A percentile compares a stretch with the other conserved stretches of the same genome.
Evolutionary conservation across 768 basidiomycete species (phyloP).

Genomic region (Suillus subalutaceus): DNA sequence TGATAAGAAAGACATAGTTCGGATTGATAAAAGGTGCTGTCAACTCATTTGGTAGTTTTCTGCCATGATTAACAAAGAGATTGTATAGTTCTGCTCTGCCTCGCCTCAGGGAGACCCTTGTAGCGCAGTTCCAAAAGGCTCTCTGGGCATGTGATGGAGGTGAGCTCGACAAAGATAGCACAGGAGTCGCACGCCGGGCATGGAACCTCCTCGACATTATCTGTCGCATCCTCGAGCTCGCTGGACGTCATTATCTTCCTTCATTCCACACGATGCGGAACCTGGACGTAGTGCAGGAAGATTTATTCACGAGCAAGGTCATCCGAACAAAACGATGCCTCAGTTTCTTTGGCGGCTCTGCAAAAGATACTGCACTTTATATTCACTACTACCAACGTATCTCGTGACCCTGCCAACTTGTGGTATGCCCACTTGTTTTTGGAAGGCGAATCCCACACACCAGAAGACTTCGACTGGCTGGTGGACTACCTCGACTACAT

Average conservation of each 20-base stretch:
- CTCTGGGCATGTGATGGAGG: too few species aligned
- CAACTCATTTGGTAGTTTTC: neutral
- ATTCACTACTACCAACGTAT: neutral
- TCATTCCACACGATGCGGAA: neutral
- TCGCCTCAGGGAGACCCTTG: neutral
- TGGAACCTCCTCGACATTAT: neutral
- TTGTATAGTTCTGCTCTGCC: neutral
- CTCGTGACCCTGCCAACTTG: neutral
- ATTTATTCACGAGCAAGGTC: neutral
- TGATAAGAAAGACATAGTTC: neutral
- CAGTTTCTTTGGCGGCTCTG: neutral
- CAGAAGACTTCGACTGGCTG: neutral
- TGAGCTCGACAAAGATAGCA: neutral
- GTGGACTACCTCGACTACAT: neutral
- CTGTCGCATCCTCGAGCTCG: neutral
- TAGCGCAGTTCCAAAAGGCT: too few species aligned
- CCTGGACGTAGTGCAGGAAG: neutral
- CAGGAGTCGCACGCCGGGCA: neutral
- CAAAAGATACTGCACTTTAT: neutral
- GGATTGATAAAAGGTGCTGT: neutral
- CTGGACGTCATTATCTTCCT: accelerated
- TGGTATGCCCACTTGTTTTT: neutral
- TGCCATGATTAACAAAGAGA: neutral
- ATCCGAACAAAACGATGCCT: neutral
- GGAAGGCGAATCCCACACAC: neutral